Base-by-base conservation (phyloP, 108 stramenopile species). In the Nannochloropsis granulata region DNA sequence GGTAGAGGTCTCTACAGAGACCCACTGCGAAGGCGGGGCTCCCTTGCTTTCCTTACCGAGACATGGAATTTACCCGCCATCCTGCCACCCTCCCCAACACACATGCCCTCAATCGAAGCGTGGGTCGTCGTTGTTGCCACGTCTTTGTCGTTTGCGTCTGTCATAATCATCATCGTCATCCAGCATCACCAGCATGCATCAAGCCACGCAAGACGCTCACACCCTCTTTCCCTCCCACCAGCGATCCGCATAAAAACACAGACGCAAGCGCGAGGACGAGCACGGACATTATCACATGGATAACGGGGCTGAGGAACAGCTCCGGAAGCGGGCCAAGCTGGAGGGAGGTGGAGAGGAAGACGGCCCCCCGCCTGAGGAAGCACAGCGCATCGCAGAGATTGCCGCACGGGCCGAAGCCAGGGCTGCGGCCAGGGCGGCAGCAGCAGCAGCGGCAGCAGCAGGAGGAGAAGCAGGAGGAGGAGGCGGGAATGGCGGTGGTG, bases 331-430 rank as follows among this genome's bases (percentile, higher is more conserved):
- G 44, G 56, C 78, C 12, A 81, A 81, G 82, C 78, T 43, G 85
- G 78, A 56, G 16, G 24, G 56, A 24, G 82, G 43, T 23, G 85
- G 82, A 26, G 80, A 86, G 56, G 82, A 86, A 43, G 85, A 16
- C 21, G 56, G 56, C 21, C 56, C 56, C 21, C 7, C 56, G 56
- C 56, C 56, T 10, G 56, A 71, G 56, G 56, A 86, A 23, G 85
- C 85, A 3, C 78, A 78, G 19, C 81, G 86, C 13, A 79, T 86
- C 21, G 86, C 86, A 16, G 81, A 82, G n/a, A 86, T 86, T 43
- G 82, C 86, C n/a, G 86, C 86, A 45, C 80, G 86, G 43, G 86
- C 86, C n/a, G 86, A 86, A 44, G 86, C 82, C 19, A 82, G 81
- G 71, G 86, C 86, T 24, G 81, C 81, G 23, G 86, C 82, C 24